These are phyloP conservation scores for Kluyveromyces sp. DNA, from an alignment of 1,139 yeast genomes.

Conservation along the genomic window DNA sequence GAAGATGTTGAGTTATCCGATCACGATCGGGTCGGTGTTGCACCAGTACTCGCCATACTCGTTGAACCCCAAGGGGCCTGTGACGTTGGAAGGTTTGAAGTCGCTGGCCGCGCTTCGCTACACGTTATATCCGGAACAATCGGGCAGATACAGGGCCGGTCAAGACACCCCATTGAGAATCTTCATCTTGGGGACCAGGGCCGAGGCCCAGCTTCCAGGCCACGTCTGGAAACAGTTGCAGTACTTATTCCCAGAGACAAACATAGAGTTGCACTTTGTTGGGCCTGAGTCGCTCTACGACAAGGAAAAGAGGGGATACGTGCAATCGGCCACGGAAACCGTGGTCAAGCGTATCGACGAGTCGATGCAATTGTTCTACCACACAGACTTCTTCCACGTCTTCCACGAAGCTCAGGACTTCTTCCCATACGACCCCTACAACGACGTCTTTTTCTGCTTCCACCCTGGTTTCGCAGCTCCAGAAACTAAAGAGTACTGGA, in stretches of 20 bases:
- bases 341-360: slow-evolving; percentile 68
- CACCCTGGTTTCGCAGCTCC: slow-evolving; percentile 92
- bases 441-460: slow-evolving; percentile 85
- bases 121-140: slow-evolving; percentile 71
- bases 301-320: slow-evolving; percentile 47
- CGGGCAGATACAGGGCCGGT: slow-evolving; percentile 37
- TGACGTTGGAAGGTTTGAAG: slow-evolving; percentile 86
- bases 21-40: slow-evolving; percentile 76
- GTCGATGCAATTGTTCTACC: slow-evolving; percentile 67
- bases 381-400: slow-evolving; percentile 86
- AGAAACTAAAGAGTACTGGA: slow-evolving; percentile 78
- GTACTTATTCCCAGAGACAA: slow-evolving; percentile 72
- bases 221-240: slow-evolving; percentile 95
- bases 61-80: slow-evolving; percentile 75
- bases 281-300: slow-evolving; percentile 91
- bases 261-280: slow-evolving; percentile 80
- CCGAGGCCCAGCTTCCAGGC: slow-evolving; percentile 89
- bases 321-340: slow-evolving; percentile 46
- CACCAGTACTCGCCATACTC: slow-evolving; percentile 83
- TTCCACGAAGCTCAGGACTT: slow-evolving; percentile 87
- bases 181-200: slow-evolving; percentile 84
- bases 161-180: slow-evolving; percentile 86
- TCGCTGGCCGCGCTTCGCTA: slow-evolving; percentile 87
- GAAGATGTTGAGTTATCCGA: slow-evolving; percentile 86
- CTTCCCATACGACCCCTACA: slow-evolving; percentile 95